Conservation (phyloP, 164 flowering plant species). For the Vitis rupestris region DNA sequence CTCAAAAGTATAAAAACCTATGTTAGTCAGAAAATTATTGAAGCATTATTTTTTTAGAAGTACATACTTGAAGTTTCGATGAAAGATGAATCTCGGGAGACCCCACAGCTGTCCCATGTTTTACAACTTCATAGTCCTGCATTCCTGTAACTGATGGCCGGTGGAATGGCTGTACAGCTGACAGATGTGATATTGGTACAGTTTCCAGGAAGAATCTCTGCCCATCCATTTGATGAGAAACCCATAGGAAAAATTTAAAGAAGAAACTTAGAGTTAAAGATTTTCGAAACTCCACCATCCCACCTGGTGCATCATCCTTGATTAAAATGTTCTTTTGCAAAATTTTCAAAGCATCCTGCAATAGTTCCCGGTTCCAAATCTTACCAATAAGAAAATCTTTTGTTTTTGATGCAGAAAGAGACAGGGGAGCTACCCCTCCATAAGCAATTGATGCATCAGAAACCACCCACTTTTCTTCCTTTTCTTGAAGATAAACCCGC, state of each 20-base stretch:
- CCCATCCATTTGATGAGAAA: slow-evolving; percentile 63
- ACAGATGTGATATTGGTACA: slow-evolving; percentile 55
- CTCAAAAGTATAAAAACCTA: not conserved
- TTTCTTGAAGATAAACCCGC: slow-evolving; percentile 72
- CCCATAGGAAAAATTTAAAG: slow-evolving; percentile 90
- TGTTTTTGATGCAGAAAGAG: slow-evolving; percentile 60
- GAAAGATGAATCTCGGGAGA: slow-evolving; percentile 92
- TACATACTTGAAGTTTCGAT: slow-evolving; percentile 73
- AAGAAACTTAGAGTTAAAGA: slow-evolving; percentile 88
- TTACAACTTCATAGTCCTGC: slow-evolving; percentile 77
- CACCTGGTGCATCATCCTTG: slow-evolving; percentile 90
- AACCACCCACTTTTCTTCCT: slow-evolving; percentile 50
- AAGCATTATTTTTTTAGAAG: not conserved
- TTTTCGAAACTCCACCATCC: slow-evolving; percentile 94
- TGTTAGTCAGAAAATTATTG: not conserved
- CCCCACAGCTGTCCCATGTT: slow-evolving; percentile 86
- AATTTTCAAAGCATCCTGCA: slow-evolving; percentile 52
- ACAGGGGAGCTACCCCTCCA: slow-evolving; percentile 94
- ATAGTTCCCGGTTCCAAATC: slow-evolving; percentile 61
- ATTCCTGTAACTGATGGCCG: slow-evolving; percentile 58
- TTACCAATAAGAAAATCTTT: slow-evolving; percentile 64
- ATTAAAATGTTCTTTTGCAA: slow-evolving; percentile 63
- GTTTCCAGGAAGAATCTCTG: slow-evolving; percentile 25
- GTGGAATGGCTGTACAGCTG: slow-evolving; percentile 56
- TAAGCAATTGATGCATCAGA: slow-evolving; percentile 83